Percentiles rank a stretch among this genome's conserved stretches.
These are phyloP conservation scores for Penicillium sp. DNA, from an alignment of 2,329 filamentous ascomycete species.

Conservation along the genomic window DNA sequence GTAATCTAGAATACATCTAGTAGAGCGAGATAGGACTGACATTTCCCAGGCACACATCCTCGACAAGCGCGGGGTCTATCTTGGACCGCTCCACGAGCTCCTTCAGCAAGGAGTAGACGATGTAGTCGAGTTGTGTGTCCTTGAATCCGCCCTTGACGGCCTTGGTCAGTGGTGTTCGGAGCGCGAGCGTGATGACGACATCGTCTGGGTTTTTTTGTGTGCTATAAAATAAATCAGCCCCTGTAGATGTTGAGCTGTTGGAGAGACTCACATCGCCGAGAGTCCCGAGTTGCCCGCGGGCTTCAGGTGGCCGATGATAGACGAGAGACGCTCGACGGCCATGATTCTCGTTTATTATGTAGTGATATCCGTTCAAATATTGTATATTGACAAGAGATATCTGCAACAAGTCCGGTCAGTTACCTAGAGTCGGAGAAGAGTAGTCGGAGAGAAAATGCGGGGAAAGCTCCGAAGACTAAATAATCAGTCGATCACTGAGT, in stretches of 20 bases:
- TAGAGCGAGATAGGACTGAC: constrained; percentile 52
- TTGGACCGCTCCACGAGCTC: constrained; percentile 68
- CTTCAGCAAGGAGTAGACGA: constrained; percentile 79
- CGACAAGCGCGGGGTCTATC: constrained; percentile 73
- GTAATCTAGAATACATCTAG: constrained; percentile 15
- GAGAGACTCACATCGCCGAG: constrained; percentile 65
- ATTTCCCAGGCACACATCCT: constrained; percentile 91
- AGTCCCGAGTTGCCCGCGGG: constrained; percentile 65
- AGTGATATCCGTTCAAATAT: no score
- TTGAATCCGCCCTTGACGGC: constrained; percentile 91
- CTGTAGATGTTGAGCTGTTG: no score
- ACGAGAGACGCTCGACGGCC: constrained; percentile 81
- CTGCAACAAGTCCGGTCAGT: neutral
- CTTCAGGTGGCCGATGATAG: constrained; percentile 77
- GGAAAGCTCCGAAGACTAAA: neutral
- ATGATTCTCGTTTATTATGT: constrained; percentile 42
- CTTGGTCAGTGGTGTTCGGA: constrained; percentile 86
- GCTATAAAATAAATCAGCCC: constrained; percentile 43
- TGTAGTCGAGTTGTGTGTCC: constrained; percentile 83
- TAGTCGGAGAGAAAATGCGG: neutral
- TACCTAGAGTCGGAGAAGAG: no score
- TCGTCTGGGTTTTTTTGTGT: constrained; percentile 93
- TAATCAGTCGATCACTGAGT: no score
- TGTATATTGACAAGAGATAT: neutral
- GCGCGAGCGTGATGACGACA: constrained; percentile 89